A percentile compares a stretch with the other conserved stretches of the same genome.
Conservation (phyloP, 2,329 filamentous ascomycete species). For the Trichoderma sp. region DNA sequence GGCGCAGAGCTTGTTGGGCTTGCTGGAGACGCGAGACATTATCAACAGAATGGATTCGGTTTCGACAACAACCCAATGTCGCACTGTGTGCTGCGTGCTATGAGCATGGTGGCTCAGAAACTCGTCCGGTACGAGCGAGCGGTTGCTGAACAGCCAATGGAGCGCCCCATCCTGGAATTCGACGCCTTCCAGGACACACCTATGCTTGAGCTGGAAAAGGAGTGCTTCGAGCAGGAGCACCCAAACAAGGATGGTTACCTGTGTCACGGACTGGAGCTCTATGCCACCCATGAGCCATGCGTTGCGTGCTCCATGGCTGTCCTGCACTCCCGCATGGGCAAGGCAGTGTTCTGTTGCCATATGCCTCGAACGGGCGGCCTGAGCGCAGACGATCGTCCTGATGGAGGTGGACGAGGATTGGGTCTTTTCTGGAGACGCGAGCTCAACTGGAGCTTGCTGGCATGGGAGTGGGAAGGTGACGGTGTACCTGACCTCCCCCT, state of each 20-base stretch:
- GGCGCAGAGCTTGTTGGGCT: conserved; percentile 67
- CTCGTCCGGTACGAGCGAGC: conserved; percentile 60
- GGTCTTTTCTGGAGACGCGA: conserved; percentile 74
- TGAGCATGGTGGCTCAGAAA: conserved; percentile 79
- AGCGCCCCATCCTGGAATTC: conserved; percentile 52
- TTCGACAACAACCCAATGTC: conserved; percentile 72
- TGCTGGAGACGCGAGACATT: conserved; percentile 76
- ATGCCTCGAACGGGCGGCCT: conserved; percentile 84
- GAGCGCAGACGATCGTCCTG: conserved; percentile 71
- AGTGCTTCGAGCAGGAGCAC: conserved; percentile 66
- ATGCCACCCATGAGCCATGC: conserved; percentile 94
- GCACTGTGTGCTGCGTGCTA: conserved; percentile 76
- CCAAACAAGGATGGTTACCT: conserved; percentile 81
- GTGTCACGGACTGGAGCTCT: conserved; percentile 90
- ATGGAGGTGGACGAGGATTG: conserved; percentile 62
- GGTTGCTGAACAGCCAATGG: conserved; percentile 42
- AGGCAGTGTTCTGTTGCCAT: conserved; percentile 77
- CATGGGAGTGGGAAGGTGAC: conserved; percentile 72
- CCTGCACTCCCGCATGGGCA: conserved; percentile 88
- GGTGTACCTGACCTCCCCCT: conserved; percentile 44
- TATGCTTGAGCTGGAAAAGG: conserved; percentile 67
- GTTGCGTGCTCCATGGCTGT: conserved; percentile 97
- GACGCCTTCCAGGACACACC: conserved; percentile 71
- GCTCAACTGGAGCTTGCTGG: conserved; percentile 83
- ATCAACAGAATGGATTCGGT: conserved; percentile 53